Evolutionary conservation across 805 yeast genomes (phyloP), one percentile per base, ranked within the genome.

Genomic region (Vanderwaltozyma tropicalis): DNA sequence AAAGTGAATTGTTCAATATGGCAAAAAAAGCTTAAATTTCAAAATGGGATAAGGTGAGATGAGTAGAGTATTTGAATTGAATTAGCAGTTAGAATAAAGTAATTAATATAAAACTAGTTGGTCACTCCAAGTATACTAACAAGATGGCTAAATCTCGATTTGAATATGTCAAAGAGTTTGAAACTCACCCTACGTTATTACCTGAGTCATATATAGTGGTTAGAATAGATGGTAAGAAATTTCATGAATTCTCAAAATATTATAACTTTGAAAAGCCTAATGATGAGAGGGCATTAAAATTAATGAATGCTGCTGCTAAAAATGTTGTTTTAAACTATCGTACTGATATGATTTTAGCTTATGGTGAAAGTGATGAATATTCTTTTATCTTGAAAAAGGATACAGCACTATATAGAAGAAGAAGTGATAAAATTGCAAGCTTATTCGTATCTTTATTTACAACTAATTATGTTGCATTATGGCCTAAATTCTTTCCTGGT

Each of bases 291-390:
- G 97, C 97, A 0, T 59, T 92, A 24, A 61, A 66, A 2, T 72
- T 87, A 42, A 87, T 92, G 87, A 92, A 87, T 61, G 64, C 69
- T 2, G 77, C 95, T 3, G 97, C 97, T 0, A 48, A 56, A 42
- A 70, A 72, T 34, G 69, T 87, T 10, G 71, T 83, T 65, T 59
- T 68, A 24, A 67, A 71, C 28, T 73, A 85, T 29, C 74, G 81
- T 8, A 53, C 47, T n/a, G 97, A 92, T 44, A 70, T 85, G 0
- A 51, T 78, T 9, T 45, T 88, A 56, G 95, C 95, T 0, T 92
- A 81, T 55, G 98, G 98, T 0, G 97, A 92, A 51, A 80, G 94
- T 28, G 98, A 92, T 59, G 98, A 92, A 62, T 92, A 82, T 55
- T 80, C 89, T 12, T 89, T 89, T 57, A 71, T 89, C 5, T 61